phyloP scores from a whole-genome alignment of 805 yeast species.

The Teunomyces atbi region DNA sequence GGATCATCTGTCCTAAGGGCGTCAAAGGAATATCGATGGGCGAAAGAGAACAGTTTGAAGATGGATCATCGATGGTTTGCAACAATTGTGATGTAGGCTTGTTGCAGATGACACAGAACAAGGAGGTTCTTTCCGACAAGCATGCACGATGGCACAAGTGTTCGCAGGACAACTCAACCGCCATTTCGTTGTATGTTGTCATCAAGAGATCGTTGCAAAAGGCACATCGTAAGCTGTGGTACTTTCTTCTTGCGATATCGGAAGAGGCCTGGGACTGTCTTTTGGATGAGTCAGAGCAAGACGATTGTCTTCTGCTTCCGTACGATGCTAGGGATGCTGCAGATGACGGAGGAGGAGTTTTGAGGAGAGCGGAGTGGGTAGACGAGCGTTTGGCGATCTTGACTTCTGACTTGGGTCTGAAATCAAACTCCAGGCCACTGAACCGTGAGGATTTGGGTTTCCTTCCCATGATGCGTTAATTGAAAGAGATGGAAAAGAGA shows the following conservation, averaged over 20 bases:
- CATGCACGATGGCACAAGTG: conserved; percentile 29
- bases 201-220: conserved; percentile 18
- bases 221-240: conserved; percentile 12
- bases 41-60: neutral
- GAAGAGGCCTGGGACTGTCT: conserved; percentile 1
- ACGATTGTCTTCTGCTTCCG: neutral
- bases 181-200: conserved; percentile 14
- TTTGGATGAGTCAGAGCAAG: neutral
- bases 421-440: conserved; percentile 1
- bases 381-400: conserved; percentile 6
- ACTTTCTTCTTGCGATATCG: neutral
- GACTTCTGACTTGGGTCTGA: neutral
- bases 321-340: conserved; percentile 7
- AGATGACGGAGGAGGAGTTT: conserved; percentile 6
- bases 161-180: conserved; percentile 20
- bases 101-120: conserved; percentile 1
- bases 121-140: conserved; percentile 6
- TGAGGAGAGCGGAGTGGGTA: conserved; percentile 6
- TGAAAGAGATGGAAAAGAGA: neutral
- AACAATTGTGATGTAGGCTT: neutral
- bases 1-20: conserved; percentile 13
- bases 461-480: neutral
- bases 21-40: conserved; percentile 10
- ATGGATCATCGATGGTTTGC: neutral
- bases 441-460: neutral